Evolutionary conservation across 2,329 filamentous ascomycete genomes (phyloP).

Genomic region (Truncatella angustata): DNA sequence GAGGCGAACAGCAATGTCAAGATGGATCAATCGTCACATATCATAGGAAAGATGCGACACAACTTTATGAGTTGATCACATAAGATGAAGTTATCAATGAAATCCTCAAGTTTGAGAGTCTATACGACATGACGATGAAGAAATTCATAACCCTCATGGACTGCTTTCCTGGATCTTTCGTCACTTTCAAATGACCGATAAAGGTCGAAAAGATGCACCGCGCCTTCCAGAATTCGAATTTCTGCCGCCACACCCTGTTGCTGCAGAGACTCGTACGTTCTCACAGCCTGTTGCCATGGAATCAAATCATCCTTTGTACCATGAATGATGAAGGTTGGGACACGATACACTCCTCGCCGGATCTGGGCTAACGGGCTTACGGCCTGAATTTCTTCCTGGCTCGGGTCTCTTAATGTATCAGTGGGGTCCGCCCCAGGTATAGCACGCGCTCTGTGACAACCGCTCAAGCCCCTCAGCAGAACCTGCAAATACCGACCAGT

Average conservation of each 20-base stretch:
- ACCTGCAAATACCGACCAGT: constrained; percentile 23
- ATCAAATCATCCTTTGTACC: constrained; percentile 26
- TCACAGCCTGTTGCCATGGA: constrained; percentile 21
- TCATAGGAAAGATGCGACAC: too few species aligned
- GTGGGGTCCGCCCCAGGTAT: background rate
- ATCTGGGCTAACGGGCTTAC: constrained; percentile 26
- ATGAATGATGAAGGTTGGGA: constrained; percentile 30
- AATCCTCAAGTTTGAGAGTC: too few species aligned
- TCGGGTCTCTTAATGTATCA: constrained; percentile 11
- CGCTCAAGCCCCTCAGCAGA: constrained; percentile 23
- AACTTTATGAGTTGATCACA: too few species aligned
- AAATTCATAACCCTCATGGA: constrained; percentile 9
- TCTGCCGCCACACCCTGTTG: constrained; percentile 12
- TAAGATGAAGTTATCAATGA: too few species aligned
- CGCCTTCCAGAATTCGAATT: constrained; percentile 13
- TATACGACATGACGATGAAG: background rate
- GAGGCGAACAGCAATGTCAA: too few species aligned
- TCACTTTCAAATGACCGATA: constrained; percentile 9
- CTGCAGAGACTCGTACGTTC: constrained; percentile 17
- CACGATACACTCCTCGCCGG: constrained; percentile 17
- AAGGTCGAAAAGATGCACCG: constrained; percentile 14
- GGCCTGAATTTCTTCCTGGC: constrained; percentile 13
- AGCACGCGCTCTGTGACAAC: constrained; percentile 13
- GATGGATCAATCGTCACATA: too few species aligned
- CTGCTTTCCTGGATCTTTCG: constrained; percentile 10